Percentiles rank a stretch among this genome's conserved stretches.
Evolutionary conservation across 2,329 filamentous ascomycete species (phyloP).

Genomic region (Falciphora oryzae): DNA sequence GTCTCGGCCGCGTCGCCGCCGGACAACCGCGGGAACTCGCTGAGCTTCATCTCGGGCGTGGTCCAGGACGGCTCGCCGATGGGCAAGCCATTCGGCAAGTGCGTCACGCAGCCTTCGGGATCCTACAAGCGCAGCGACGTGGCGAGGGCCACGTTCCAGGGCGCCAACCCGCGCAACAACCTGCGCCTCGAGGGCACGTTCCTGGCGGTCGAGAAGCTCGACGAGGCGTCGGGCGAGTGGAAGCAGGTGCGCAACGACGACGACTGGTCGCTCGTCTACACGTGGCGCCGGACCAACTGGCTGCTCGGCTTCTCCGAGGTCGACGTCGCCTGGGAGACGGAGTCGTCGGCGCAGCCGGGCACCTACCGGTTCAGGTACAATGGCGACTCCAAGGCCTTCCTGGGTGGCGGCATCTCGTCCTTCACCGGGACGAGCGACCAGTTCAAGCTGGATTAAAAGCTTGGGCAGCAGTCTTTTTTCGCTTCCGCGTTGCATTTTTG

Average conservation of each 20-base stretch:
- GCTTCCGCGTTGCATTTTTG: too few species aligned
- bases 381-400: slow-evolving; percentile 67
- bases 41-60: slow-evolving; percentile 76
- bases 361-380: slow-evolving; percentile 74
- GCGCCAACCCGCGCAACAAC: slow-evolving; percentile 85
- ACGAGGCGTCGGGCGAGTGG: slow-evolving; percentile 46
- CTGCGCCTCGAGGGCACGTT: slow-evolving; percentile 72
- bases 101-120: slow-evolving; percentile 46
- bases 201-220: slow-evolving; percentile 63
- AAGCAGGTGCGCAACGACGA: slow-evolving; percentile 61
- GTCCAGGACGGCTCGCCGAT: slow-evolving; percentile 64
- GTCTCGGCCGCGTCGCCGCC: slow-evolving; percentile 61
- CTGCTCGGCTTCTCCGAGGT: slow-evolving; percentile 71
- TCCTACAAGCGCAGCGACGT: slow-evolving; percentile 51
- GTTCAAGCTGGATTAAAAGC: slow-evolving; percentile 19
- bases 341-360: slow-evolving; percentile 49
- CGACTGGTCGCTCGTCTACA: slow-evolving; percentile 78
- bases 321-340: slow-evolving; percentile 71
- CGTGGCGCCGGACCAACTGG: slow-evolving; percentile 68
- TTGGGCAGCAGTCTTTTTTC: background rate
- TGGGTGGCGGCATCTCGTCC: slow-evolving; percentile 50
- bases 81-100: slow-evolving; percentile 61
- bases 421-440: slow-evolving; percentile 42
- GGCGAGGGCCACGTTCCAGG: slow-evolving; percentile 66
- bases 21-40: slow-evolving; percentile 68